Conservation (phyloP, 2,329 filamentous ascomycete genomes). For the Whalleya microplaca region DNA sequence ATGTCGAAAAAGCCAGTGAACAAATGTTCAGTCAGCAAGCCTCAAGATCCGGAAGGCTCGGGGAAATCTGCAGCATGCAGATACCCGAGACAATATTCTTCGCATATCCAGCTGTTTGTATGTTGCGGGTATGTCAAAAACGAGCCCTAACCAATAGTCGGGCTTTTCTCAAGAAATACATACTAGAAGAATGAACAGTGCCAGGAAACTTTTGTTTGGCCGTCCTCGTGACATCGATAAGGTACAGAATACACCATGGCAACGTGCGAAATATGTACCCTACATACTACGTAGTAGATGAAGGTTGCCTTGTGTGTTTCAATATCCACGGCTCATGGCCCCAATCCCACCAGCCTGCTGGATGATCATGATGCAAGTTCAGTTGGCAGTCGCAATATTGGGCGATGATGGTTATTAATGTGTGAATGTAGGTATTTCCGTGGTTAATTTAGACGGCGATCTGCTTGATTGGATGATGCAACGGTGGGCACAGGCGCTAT, state of each 20-base stretch:
- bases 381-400: neutral
- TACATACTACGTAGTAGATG: too few species aligned
- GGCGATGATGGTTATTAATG: neutral
- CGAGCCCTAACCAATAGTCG: too few species aligned
- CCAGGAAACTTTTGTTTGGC: too few species aligned
- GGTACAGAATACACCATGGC: too few species aligned
- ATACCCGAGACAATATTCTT: neutral
- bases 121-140: neutral
- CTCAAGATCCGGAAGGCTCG: neutral
- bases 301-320: too few species aligned
- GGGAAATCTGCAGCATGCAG: neutral
- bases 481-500: neutral
- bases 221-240: too few species aligned
- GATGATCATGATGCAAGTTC: neutral
- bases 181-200: too few species aligned
- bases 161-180: too few species aligned
- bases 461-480: neutral
- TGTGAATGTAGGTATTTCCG: neutral
- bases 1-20: neutral
- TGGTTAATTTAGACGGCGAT: neutral
- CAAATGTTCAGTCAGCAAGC: neutral
- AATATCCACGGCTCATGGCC: neutral
- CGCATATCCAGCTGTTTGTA: neutral
- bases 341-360: too few species aligned
- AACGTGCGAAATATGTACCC: too few species aligned